These are phyloP conservation scores for Magnusiomyces magnusii DNA, from an alignment of 1,139 yeast genomes.

Conservation along the genomic window DNA sequence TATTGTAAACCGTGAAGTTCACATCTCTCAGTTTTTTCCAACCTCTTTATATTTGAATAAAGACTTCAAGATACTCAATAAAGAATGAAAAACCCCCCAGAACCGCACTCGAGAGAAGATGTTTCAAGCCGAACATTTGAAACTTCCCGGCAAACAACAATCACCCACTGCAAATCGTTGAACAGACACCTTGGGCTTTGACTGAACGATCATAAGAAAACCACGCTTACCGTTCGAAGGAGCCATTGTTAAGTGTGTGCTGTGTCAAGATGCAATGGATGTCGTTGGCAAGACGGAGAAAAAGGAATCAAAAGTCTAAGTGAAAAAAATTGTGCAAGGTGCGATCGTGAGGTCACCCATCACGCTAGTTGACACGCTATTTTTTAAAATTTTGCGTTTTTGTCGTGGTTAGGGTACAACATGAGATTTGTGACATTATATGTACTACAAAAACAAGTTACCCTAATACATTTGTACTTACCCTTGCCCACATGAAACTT, in stretches of 20 bases:
- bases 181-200: neutral
- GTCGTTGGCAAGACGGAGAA: slow-evolving; percentile 17
- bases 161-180: neutral
- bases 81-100: neutral
- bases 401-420: neutral
- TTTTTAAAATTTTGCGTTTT: neutral
- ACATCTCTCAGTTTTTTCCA: neutral
- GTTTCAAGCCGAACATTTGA: neutral
- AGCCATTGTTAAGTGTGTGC: slow-evolving; percentile 17
- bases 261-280: slow-evolving; percentile 16
- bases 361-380: neutral
- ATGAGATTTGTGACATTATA: no score
- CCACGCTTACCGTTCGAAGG: slow-evolving; percentile 21
- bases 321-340: neutral
- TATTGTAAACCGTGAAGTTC: neutral
- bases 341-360: neutral
- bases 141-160: slow-evolving; percentile 3
- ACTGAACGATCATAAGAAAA: slow-evolving; percentile 17
- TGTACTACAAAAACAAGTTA: no score
- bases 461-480: no score
- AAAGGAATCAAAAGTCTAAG: neutral
- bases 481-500: no score
- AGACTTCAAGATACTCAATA: neutral
- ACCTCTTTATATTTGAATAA: neutral
- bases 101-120: neutral